A percentile compares a stretch with the other conserved stretches of the same genome.
phyloP scores from a whole-genome alignment of 768 basidiomycete species.

The Russula olivacea region DNA sequence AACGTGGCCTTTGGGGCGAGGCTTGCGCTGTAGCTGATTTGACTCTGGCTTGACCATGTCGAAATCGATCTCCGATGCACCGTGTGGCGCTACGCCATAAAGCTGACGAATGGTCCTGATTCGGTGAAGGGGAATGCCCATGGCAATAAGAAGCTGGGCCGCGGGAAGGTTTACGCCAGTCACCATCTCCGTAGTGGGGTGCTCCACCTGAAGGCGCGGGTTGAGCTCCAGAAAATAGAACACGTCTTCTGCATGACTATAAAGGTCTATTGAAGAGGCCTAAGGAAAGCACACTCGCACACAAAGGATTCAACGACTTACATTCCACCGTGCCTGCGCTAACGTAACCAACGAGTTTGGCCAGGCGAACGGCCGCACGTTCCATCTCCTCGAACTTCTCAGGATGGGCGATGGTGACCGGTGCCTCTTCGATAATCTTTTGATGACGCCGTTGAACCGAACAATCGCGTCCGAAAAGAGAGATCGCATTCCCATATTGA shows the following conservation, averaged over 20 bases:
- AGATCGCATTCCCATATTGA: conserved; percentile 99
- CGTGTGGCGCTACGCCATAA: conserved; percentile 90
- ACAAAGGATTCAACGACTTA: conserved; percentile 34
- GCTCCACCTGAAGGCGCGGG: conserved; percentile 98
- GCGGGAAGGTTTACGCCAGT: conserved; percentile 96
- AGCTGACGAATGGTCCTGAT: conserved; percentile 94
- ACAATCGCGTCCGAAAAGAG: conserved; percentile 97
- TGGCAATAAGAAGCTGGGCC: conserved; percentile 93
- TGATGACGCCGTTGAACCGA: conserved; percentile 99
- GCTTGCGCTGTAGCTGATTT: conserved; percentile 85
- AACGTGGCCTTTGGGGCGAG: conserved; percentile 95
- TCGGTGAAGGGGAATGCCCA: conserved; percentile 95
- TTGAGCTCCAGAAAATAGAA: conserved; percentile 99
- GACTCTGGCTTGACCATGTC: conserved; percentile 89
- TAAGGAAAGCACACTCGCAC: conserved; percentile 13
- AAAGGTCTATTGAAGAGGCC: conserved; percentile 59
- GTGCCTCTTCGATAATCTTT: conserved; percentile 99
- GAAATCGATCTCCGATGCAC: conserved; percentile 90
- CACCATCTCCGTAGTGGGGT: conserved; percentile 99
- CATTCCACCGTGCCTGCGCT: conserved; percentile 98
- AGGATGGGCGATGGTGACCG: conserved; percentile 92
- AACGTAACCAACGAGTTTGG: conserved; percentile 97
- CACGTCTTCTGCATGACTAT: conserved; percentile 86
- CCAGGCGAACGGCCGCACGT: conserved; percentile 97
- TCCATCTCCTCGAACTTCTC: conserved; percentile 97